These are phyloP conservation scores for Mucor sp. DNA, from an alignment of 371 early-diverging fungal genomes.

Conservation along the genomic window DNA sequence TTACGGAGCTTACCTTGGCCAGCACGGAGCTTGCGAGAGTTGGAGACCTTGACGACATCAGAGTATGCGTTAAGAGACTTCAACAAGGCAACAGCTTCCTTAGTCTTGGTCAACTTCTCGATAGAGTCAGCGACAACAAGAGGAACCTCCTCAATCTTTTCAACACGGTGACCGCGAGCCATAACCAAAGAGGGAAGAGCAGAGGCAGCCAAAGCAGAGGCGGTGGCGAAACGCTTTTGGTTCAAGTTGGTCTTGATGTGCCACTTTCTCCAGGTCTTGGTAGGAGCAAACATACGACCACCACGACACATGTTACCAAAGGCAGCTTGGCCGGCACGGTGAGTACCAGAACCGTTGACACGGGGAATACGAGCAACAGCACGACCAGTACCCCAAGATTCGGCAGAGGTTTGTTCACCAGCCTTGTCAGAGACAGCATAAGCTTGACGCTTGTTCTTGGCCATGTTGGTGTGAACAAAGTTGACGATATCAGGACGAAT, in stretches of 20 bases:
- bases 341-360: conserved; percentile 98
- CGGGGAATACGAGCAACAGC: conserved; percentile 99
- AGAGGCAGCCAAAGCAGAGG: conserved; percentile 98
- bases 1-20: conserved; percentile 99
- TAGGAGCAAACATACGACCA: conserved; percentile 99
- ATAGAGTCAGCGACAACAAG: conserved; percentile 89
- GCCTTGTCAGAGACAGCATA: conserved; percentile 98
- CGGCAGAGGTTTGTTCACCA: conserved; percentile 99
- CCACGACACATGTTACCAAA: conserved; percentile 59
- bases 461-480: conserved; percentile 97
- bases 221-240: conserved; percentile 98
- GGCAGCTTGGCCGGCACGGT: conserved; percentile 99
- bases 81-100: conserved; percentile 93
- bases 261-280: conserved; percentile 99
- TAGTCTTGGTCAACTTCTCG: conserved; percentile 94
- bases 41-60: conserved; percentile 97
- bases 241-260: conserved; percentile 98
- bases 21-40: conserved; percentile 97
- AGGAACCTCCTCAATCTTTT: conserved; percentile 96
- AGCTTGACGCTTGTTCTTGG: conserved; percentile 99
- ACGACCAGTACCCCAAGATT: conserved; percentile 99
- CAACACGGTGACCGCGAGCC: conserved; percentile 99
- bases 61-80: conserved; percentile 93
- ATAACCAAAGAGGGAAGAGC: conserved; percentile 96
- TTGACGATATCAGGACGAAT: conserved; percentile 98